phyloP scores from a whole-genome alignment of 257 asterid species.

The Agastache rugosa region DNA sequence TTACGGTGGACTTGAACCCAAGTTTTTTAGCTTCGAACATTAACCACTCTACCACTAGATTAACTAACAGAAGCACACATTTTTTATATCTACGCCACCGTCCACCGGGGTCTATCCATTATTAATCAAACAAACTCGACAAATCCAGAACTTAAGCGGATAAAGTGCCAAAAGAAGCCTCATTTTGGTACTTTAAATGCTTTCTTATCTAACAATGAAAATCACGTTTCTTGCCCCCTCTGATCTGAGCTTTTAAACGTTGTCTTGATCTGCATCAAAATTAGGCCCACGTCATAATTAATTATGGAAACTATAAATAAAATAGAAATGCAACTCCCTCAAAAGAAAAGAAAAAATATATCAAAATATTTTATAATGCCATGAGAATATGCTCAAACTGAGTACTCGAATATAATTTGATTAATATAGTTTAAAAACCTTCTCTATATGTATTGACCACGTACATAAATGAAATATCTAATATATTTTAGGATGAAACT shows the following conservation, averaged over 20 bases:
- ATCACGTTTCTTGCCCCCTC: conserved; percentile 31
- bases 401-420: background rate
- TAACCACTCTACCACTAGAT: no score
- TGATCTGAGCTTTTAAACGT: background rate
- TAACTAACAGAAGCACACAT: no score
- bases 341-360: background rate
- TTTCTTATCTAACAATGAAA: background rate
- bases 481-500: no score
- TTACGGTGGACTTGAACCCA: no score
- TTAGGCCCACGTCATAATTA: background rate
- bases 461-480: no score
- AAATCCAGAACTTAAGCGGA: background rate
- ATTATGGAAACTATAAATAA: background rate
- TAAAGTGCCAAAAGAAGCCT: conserved; percentile 8
- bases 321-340: background rate
- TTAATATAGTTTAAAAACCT: no score
- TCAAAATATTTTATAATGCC: background rate
- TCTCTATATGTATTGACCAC: no score
- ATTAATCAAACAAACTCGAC: background rate
- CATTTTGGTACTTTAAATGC: background rate
- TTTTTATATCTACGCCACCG: no score
- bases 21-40: no score
- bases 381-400: background rate
- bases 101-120: no score
- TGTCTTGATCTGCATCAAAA: conserved; percentile 17